Conservation (phyloP, 441 rosid genomes). For the Codiaeum variegatum region DNA sequence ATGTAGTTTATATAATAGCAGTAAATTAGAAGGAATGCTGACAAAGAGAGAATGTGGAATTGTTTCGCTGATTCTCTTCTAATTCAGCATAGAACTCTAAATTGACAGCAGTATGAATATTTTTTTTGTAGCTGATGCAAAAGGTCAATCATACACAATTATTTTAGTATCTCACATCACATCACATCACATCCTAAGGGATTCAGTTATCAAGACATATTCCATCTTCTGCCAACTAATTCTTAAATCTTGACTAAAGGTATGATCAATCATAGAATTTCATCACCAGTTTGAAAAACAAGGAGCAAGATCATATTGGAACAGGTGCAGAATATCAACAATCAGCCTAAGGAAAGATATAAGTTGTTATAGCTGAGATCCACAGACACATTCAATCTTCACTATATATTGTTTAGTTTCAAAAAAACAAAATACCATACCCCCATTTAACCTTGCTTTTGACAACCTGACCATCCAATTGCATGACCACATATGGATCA, state of each 20-base stretch:
- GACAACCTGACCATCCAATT: slow-evolving; percentile 82
- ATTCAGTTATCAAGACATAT: not conserved
- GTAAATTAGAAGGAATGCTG: not conserved
- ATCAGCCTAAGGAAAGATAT: not conserved
- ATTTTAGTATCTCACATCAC: not conserved
- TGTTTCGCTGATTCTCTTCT: not conserved
- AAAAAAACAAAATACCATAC: slow-evolving; percentile 28
- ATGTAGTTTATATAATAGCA: not conserved
- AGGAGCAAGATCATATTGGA: not conserved
- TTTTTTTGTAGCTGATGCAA: not conserved
- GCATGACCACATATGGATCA: slow-evolving; percentile 83
- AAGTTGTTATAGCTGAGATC: not conserved
- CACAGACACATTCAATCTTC: not conserved
- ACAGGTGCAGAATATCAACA: not conserved
- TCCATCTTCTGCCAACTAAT: not conserved
- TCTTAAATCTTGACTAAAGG: not conserved
- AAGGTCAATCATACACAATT: not conserved
- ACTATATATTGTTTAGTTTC: not conserved
- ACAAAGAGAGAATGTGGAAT: not conserved
- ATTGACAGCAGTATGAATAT: not conserved
- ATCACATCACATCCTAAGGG: no score
- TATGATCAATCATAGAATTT: not conserved
- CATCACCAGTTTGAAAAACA: not conserved
- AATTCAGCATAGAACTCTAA: not conserved
- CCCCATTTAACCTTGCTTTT: slow-evolving; percentile 81